Evolutionary conservation across 192 early-diverging fungal species (phyloP), one percentile per base, ranked within the genome.

Genomic region (Coemansia reversa): DNA sequence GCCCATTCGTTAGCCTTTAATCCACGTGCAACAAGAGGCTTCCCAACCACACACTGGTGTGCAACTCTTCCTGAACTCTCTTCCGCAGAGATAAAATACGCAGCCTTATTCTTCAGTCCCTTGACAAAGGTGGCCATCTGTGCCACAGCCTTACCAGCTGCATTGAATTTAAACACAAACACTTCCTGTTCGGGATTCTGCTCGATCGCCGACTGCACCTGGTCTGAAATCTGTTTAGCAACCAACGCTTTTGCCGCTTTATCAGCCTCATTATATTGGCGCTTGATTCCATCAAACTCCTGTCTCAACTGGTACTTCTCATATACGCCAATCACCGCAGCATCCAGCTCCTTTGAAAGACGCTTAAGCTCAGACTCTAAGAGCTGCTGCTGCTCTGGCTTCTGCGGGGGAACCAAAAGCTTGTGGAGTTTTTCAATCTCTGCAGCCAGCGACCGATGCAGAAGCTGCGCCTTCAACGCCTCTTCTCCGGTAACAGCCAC

Each of bases 1-100:
- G 94, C 92, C 97, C 97, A 99, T 22, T 92, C 94, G 50, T 81
- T 86, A 29, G 95, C 97, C 83, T 91, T 94, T 56, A 99, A 79
- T 2, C 93, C 93, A 63, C 89, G 87, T 6, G 69, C 81, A 63
- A 92, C 82, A 20, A 92, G 70, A 19, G 79, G 79, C 85, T 93
- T 91, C 63, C 86, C 84, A 16, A 98, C 93, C 51, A 94, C 84
- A 65, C 92, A 93, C 66, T 86, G 86, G 75, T 95, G 91, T 9
- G 86, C 76, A 4, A 98, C 90, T 62, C 89, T 89, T 42, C 85
- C 80, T 14, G 70, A 82, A 27, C 72, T 83, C 29, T 30, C 49
- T 60, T 97, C 94, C 19, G 88, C 87, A 23, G 90, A 85, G 55
- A 98, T 83, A 29, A 98, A 82, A 47, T 93, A 88, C 0, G 89